Evolutionary conservation across 495 filamentous ascomycete species (phyloP).

Genomic region (Venustampulla echinocandica): DNA sequence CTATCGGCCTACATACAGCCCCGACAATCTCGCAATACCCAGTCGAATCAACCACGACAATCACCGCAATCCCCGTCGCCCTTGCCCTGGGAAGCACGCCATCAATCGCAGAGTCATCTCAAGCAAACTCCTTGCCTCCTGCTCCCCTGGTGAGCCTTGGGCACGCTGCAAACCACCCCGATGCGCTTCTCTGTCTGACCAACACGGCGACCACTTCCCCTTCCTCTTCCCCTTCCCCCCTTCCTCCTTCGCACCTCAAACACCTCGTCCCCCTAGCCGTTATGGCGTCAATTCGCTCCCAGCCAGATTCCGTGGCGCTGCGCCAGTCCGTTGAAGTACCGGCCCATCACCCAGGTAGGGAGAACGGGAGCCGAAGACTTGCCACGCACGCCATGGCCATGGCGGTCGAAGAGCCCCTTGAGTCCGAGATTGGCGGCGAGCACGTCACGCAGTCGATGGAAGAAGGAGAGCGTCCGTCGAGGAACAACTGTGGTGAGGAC

Average conservation of each 20-base stretch:
- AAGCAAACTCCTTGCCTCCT: neutral
- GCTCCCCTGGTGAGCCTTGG: neutral
- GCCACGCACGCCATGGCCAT: neutral
- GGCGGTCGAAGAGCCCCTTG: neutral
- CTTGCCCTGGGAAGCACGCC: neutral
- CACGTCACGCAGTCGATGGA: constrained; percentile 1
- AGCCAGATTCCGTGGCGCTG: constrained; percentile 9
- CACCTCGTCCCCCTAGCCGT: too few species aligned
- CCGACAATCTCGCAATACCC: too few species aligned
- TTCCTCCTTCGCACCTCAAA: neutral
- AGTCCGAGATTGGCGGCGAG: neutral
- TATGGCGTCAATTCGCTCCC: constrained; percentile 19
- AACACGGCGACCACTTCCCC: too few species aligned
- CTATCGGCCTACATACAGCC: too few species aligned
- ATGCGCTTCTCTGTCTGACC: too few species aligned
- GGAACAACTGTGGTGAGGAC: constrained; percentile 15
- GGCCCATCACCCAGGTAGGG: neutral
- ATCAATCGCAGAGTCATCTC: constrained; percentile 5
- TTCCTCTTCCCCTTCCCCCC: too few species aligned
- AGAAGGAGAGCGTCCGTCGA: constrained; percentile 9
- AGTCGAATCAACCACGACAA: too few species aligned
- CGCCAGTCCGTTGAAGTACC: constrained; percentile 18
- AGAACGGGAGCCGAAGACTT: neutral
- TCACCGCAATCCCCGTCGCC: neutral
- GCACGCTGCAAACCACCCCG: too few species aligned